These are phyloP conservation scores for Eucalyptus cloeziana DNA, from an alignment of 345 rosid genomes.

Conservation along the genomic window DNA sequence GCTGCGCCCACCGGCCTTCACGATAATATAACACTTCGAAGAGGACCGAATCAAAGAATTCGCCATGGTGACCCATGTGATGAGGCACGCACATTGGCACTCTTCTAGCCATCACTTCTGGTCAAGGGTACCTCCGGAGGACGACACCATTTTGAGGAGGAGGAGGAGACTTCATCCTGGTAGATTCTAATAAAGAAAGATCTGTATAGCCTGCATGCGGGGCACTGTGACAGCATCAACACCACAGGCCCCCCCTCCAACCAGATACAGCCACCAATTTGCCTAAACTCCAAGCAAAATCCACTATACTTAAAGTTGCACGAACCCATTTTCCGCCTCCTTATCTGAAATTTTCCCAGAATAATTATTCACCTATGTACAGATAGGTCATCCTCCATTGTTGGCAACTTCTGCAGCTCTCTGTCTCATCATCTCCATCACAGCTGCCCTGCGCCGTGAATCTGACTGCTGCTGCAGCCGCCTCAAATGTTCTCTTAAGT, in stretches of 20 bases:
- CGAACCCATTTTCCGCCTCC: not conserved
- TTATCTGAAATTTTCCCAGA: not conserved
- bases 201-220: not conserved
- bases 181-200: not conserved
- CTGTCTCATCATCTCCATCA: constrained; percentile 99
- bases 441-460: constrained; percentile 98
- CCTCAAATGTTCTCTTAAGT: constrained; percentile 86
- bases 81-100: not conserved
- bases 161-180: not conserved
- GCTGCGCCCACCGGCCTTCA: not conserved
- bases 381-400: constrained; percentile 34
- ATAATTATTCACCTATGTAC: constrained; percentile 12
- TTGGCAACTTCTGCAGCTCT: constrained; percentile 98
- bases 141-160: not conserved
- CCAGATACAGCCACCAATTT: not conserved
- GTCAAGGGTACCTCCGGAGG: not conserved
- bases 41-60: not conserved
- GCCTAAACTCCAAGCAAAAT: not conserved
- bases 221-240: not conserved
- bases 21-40: not conserved
- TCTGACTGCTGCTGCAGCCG: constrained; percentile 96
- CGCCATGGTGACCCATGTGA: not conserved
- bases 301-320: not conserved
- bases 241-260: not conserved
- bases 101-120: not conserved